Evolutionary conservation across 441 rosid species (phyloP), one percentile per base, ranked within the genome.

Genomic region (Euphorbia schlechtendalii): DNA sequence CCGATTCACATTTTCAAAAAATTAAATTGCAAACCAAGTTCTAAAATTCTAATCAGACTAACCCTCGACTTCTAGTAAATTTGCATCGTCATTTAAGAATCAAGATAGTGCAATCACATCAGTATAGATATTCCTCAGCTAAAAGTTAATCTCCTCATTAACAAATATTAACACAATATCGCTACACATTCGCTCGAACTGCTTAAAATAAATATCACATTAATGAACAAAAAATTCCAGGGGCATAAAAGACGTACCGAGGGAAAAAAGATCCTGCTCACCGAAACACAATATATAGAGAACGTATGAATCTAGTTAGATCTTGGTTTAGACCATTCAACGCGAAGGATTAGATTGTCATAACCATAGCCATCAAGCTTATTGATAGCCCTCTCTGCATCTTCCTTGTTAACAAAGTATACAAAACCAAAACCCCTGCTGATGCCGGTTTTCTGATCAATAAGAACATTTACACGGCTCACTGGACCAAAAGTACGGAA

Each of bases 371-470:
- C 85, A 15, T 84, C 77, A 59, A 87, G 82, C 77, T 36, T 36
- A 9, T 41, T 41, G 67, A 87, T 87, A 20, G 88, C 88, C 64
- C 83, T 75, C 72, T 80, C 80, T 2, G 82, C 85, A 58, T 85
- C 87, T 66, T 82, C 90, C 66, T 78, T 81, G 79, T 74, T 82
- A 11, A 77, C 78, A 74, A 85, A 83, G 78, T 81, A 83, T 41
- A 83, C 94, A 71, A 84, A 86, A 13, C 87, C 88, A 8, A 81
- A 85, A 24, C 87, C 90, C 66, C 86, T 69, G 74, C 94, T 83
- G 53, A 76, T 48, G 25, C 82, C 70, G 0, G 83, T 83, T 74
- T 74, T 83, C 82, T 82, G 81, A 65, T 87, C 86, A 55, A 85
- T 70, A 12, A 86, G 86, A 45, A 87, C 87, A 65, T 85, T 82